Conservation (phyloP, 1,284 basidiomycete genomes). For the Ceratobasidium sp. region DNA sequence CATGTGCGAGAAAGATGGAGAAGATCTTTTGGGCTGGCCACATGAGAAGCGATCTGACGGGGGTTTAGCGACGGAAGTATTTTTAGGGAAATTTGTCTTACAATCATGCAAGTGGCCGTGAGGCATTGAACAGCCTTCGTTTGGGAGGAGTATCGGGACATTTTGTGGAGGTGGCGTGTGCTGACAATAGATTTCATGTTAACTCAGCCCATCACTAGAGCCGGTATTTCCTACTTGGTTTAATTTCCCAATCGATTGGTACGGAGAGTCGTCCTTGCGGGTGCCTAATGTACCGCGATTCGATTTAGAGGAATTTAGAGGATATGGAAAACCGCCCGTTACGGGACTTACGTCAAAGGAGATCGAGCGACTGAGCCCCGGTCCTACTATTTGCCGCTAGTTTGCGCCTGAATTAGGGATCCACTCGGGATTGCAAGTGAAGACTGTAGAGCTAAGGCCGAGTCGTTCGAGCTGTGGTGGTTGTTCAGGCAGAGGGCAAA, state of each 20-base stretch:
- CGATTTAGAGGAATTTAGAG: background rate
- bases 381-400: background rate
- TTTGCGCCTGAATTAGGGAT: background rate
- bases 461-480: background rate
- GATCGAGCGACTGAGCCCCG: background rate
- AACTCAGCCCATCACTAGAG: background rate
- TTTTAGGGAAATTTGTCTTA: background rate
- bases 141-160: slow-evolving; percentile 1
- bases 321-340: background rate
- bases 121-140: background rate
- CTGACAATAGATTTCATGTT: background rate
- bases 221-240: background rate
- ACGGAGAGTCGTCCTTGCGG: background rate
- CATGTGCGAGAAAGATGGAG: slow-evolving; percentile 5
- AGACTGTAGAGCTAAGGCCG: too few species aligned
- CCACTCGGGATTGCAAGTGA: background rate
- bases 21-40: background rate
- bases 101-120: background rate
- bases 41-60: background rate
- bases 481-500: background rate
- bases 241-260: background rate
- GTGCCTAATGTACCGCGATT: background rate
- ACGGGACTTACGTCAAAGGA: background rate
- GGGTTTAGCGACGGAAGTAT: background rate
- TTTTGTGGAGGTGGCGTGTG: background rate